A percentile compares a stretch with the other conserved stretches of the same genome.
phyloP scores from a whole-genome alignment of 495 filamentous ascomycete genomes.

The Saxophila tyrrhenica region DNA sequence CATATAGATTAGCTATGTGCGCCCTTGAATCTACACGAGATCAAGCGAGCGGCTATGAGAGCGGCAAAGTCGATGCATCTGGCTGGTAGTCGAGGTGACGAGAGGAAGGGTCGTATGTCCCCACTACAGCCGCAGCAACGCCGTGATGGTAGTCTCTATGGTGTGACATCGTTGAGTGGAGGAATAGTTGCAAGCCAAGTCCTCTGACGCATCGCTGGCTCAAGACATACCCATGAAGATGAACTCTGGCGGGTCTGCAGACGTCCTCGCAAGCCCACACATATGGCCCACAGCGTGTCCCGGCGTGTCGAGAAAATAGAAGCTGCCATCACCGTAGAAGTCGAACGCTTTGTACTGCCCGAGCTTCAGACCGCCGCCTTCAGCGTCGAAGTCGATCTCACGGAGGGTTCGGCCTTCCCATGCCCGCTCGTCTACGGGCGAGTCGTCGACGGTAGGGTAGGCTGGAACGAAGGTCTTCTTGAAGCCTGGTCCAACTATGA shows the following conservation, averaged over 20 bases:
- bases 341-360: conserved; percentile 28
- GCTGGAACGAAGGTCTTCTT: conserved; percentile 37
- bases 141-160: too few relatives aligned
- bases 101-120: too few relatives aligned
- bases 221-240: conserved; percentile 38
- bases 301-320: conserved; percentile 46
- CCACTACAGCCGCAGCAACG: too few relatives aligned
- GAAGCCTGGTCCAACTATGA: conserved; percentile 47
- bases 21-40: too few relatives aligned
- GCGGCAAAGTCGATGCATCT: too few relatives aligned
- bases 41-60: too few relatives aligned
- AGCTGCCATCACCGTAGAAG: conserved; percentile 46
- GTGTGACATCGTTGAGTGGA: too few relatives aligned
- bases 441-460: conserved; percentile 37
- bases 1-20: too few relatives aligned
- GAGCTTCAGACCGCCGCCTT: conserved; percentile 15
- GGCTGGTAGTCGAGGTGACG: too few relatives aligned
- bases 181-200: too few relatives aligned
- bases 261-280: conserved; percentile 43
- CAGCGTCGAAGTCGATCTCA: conserved; percentile 25
- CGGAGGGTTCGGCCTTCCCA: conserved; percentile 21
- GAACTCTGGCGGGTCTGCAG: conserved; percentile 36
- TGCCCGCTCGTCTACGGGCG: conserved; percentile 17
- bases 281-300: conserved; percentile 50
- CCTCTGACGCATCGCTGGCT: too few relatives aligned